Base-by-base conservation (phyloP, 352 stramenopile species). In the Phytophthora capsici region DNA sequence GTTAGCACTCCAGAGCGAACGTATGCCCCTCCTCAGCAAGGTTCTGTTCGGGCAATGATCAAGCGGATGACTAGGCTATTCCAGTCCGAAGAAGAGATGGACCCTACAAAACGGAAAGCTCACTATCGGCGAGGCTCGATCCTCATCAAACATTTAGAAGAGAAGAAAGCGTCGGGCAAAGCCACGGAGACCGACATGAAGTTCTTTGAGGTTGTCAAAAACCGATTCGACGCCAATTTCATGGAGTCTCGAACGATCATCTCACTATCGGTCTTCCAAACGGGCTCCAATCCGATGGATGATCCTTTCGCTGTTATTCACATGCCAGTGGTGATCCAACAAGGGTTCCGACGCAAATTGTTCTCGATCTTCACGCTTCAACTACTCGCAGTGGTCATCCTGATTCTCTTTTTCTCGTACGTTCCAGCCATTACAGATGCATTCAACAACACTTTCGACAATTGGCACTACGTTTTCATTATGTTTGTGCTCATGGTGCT, bases 191-290 rank as follows among this genome's bases (percentile, higher is more conserved):
- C 85, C 19, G 84, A 93, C 51, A 81, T 88, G 71, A 93, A 93
- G 66, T 93, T 93, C 48, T 90, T 93, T 43, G 82, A 93, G 5
- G 82, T 84, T 55, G 77, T 93, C 40, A 93, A 93, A 52, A 76
- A 70, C 14, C 71, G 82, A 17, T 93, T 89, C 25, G 82, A 93
- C 48, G 67, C 78, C 17, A 88, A 88, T 23, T 84, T 87, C 59
- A 84, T 93, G 71, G 82, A 89, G 41, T 89, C 82, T 32, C 78
- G 71, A 16, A 89, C 82, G 2, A 87, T 91, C 56, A 93, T 93
- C 48, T 90, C 81, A 40, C 78, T 92, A 14, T 89, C 81, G 0
- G 82, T 92, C 3, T 92, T 92, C 49, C 84, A 92, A 48, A 92
- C 75, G 4, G 84, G 84, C 0, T 82, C 80, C 0, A 93, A 90